Base-by-base conservation (phyloP, 371 early-diverging fungal species). In the Mortierella sp. region DNA sequence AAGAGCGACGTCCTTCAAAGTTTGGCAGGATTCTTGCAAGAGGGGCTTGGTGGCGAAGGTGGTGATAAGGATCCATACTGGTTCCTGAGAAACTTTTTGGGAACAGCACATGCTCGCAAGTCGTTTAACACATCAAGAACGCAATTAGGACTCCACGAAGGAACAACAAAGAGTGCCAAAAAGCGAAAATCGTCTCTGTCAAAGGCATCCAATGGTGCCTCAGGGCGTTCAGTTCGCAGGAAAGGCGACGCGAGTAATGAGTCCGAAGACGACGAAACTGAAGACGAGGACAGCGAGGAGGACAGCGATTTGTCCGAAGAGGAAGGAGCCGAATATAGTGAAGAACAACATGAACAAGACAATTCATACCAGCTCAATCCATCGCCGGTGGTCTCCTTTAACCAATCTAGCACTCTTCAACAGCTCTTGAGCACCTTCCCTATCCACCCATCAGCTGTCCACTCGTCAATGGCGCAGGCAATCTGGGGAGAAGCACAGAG, bases 71-170 rank as follows among this genome's bases (percentile, higher is more conserved):
- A 76, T 19, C 70, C 81, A 3, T 78, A 79, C 46, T 88, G 88
- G 88, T 88, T 85, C 49, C 54, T 88, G 44, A 56, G 75, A 17
- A 82, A 85, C 50, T 86, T 81, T 55, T 63, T 88, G 46, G 79
- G 79, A 4, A 81, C 78, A 28, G 72, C 59, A 15, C 82, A 84
- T 54, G 84, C 85, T 14, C 80, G 72, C 43, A 67, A 83, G 28
- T 51, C 73, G n/a, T 85, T 86, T 44, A 80, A 78, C 56, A 64
- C 49, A 8, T 7, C 49, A 34, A 48, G 61, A 37, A 57, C 70
- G 0, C 64, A 47, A 4, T 23, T 49, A 6, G 61, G 50, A 4
- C 46, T 28, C 1, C 49, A 59, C 17, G 66, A 72, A 1, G 21
- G 24, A 0, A 24, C 14, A 4, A 21, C 15, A 8, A 37, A 24